Percentiles rank a stretch among this genome's conserved stretches.
These are phyloP conservation scores for Podila minutissima DNA, from an alignment of 192 early-diverging fungal genomes.

Conservation along the genomic window DNA sequence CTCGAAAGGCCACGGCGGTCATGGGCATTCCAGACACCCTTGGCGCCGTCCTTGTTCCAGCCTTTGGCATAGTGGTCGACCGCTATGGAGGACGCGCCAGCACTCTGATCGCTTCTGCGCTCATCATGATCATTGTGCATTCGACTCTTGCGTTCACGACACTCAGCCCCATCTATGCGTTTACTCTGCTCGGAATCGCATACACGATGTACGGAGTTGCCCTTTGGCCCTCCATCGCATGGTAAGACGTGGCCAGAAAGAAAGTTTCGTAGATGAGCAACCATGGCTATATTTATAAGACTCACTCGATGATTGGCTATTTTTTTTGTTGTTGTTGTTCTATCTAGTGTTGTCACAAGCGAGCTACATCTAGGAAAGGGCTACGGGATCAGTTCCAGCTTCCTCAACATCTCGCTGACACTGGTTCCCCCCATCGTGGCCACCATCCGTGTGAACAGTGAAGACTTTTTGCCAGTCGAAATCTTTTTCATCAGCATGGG, in stretches of 20 bases:
- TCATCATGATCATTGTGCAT: conserved; percentile 59
- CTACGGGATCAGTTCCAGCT: conserved; percentile 69
- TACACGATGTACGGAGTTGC: conserved; percentile 68
- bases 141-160: conserved; percentile 57
- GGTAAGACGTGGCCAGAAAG: conserved; percentile 13
- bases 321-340: no score
- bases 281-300: not conserved
- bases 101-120: conserved; percentile 52
- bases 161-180: conserved; percentile 56
- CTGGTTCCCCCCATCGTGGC: conserved; percentile 70
- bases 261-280: not conserved
- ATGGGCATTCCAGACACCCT: conserved; percentile 72
- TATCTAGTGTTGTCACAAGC: conserved; percentile 56
- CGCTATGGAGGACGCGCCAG: conserved; percentile 59
- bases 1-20: conserved; percentile 67
- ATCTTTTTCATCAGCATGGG: conserved; percentile 50
- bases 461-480: conserved; percentile 45
- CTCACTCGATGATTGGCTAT: no score
- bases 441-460: conserved; percentile 51
- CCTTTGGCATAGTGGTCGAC: conserved; percentile 67
- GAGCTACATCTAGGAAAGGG: conserved; percentile 71
- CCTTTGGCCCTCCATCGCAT: conserved; percentile 73
- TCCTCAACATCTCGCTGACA: conserved; percentile 67
- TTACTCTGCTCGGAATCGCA: conserved; percentile 63
- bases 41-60: conserved; percentile 64